Evolutionary conservation across 208 protist genomes (phyloP), one percentile per base, ranked within the genome.

Genomic region (Strigomonas oncopelti): DNA sequence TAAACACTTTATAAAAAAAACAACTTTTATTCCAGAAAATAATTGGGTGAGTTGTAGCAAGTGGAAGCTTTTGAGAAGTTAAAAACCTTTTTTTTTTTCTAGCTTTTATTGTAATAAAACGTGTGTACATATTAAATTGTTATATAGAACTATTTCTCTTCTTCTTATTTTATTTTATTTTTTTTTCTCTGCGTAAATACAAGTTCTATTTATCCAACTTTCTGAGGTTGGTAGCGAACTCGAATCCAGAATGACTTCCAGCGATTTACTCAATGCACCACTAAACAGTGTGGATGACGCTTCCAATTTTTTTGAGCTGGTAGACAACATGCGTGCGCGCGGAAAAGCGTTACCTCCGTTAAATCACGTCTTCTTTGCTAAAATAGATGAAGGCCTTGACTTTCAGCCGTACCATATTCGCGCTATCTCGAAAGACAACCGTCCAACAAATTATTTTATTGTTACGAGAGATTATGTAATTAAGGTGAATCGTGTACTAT

Each of bases 321-420:
- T 84, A 5, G 77, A 80, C 25, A 72, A 61, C 52, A 68, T 80
- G 32, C 74, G 80, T 25, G 24, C 63, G 9, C 71, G 71, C 31
- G 80, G 83, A 7, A 67, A 76, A 11, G 42, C 77, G 0, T 56
- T 85, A 28, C 77, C 86, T 59, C 79, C 81, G 0, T 75, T 95
- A 20, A 89, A 81, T 57, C 92, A 95, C 63, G 72, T 97, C 20
- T 97, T 93, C 65, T 91, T 88, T 57, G 92, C 89, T 1, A 78
- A 82, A 29, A 77, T 82, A 3, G 80, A 86, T 59, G 66, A 68
- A 0, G 77, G 81, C 5, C 77, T 94, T 5, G 61, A 75, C 29
- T 97, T 88, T 69, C 65, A 89, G 25, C 92, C 92, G 0, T 97
- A 97, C 68, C 72, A 91, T 58, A 80, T 97, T 56, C 77, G 85